phyloP scores from a whole-genome alignment of 23 red algal genomes.

The Chondrus crispus region DNA sequence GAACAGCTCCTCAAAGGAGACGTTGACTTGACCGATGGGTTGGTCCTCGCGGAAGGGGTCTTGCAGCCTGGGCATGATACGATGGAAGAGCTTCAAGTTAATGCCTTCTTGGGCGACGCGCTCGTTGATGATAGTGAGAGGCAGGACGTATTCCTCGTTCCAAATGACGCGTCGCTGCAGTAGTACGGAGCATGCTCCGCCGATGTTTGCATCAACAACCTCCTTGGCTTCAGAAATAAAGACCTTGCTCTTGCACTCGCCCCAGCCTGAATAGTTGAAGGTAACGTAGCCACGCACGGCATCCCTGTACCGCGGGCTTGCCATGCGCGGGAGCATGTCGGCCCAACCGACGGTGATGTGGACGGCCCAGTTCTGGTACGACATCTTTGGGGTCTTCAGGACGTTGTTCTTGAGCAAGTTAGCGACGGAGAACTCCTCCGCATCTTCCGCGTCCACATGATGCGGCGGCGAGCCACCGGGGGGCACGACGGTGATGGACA shows the following conservation, averaged over 20 bases:
- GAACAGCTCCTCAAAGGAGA: slow-evolving; percentile 69
- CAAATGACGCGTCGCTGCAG: slow-evolving; percentile 61
- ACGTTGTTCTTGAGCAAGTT: slow-evolving; percentile 73
- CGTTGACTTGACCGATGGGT: slow-evolving; percentile 67
- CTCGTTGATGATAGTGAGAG: slow-evolving; percentile 72
- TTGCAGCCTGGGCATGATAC: slow-evolving; percentile 52
- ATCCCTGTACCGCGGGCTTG: slow-evolving; percentile 46
- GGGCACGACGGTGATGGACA: slow-evolving; percentile 74
- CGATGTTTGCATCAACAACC: slow-evolving; percentile 61
- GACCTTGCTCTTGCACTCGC: neutral
- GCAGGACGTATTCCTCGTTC: slow-evolving; percentile 77
- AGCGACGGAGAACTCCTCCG: slow-evolving; percentile 52
- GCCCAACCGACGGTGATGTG: slow-evolving; percentile 83
- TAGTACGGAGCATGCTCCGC: slow-evolving; percentile 51
- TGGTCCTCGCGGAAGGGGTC: slow-evolving; percentile 32
- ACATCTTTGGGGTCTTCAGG: slow-evolving; percentile 67
- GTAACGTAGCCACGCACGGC: slow-evolving; percentile 68
- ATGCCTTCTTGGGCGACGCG: slow-evolving; percentile 65
- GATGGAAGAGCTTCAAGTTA: slow-evolving; percentile 65
- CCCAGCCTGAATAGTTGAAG: slow-evolving; percentile 64
- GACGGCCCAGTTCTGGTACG: slow-evolving; percentile 67
- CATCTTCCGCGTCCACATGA: slow-evolving; percentile 65
- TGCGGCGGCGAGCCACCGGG: slow-evolving; percentile 55
- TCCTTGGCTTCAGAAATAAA: slow-evolving; percentile 69
- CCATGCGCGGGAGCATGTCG: slow-evolving; percentile 82